Conservation (phyloP, 108 stramenopile genomes). For the Cyclotella sp. region DNA sequence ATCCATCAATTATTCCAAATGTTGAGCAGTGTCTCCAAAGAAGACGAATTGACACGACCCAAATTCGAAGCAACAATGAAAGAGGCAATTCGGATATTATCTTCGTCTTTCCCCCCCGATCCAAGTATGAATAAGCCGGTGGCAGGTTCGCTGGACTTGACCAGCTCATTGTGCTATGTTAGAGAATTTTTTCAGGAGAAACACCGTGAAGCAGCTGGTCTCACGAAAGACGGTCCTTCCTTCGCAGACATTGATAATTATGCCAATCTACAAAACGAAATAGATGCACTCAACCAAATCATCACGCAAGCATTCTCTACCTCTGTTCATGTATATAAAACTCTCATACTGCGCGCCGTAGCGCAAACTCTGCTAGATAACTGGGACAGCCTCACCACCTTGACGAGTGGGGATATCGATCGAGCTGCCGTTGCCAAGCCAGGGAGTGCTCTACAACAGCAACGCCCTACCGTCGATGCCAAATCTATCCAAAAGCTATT, state of each 20-base stretch:
- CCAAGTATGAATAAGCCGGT: conserved; percentile 27
- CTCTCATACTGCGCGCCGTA: conserved; percentile 41
- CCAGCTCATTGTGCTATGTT: conserved; percentile 41
- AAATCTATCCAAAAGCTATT: conserved; percentile 51
- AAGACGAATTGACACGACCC: conserved; percentile 15
- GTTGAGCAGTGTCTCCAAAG: conserved; percentile 19
- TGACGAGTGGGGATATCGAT: conserved; percentile 82
- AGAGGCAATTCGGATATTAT: conserved; percentile 47
- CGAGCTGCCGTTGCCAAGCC: conserved; percentile 61
- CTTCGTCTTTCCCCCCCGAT: conserved; percentile 23
- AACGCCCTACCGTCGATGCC: conserved; percentile 37
- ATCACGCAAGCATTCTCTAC: conserved; percentile 32
- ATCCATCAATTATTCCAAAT: conserved; percentile 31
- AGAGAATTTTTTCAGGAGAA: conserved; percentile 28
- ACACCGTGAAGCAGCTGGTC: background rate
- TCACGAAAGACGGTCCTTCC: background rate
- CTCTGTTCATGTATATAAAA: conserved; percentile 39
- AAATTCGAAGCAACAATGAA: conserved; percentile 52
- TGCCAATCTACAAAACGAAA: conserved; percentile 20
- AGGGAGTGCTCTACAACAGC: conserved; percentile 7
- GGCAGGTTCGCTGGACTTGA: conserved; percentile 37
- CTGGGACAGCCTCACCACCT: conserved; percentile 65
- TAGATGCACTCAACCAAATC: conserved; percentile 34
- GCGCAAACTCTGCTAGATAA: conserved; percentile 49
- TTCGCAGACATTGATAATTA: conserved; percentile 1